Evolutionary conservation across 371 early-diverging fungal genomes (phyloP), one percentile per base, ranked within the genome.

Genomic region (Capniomyces stellatus): DNA sequence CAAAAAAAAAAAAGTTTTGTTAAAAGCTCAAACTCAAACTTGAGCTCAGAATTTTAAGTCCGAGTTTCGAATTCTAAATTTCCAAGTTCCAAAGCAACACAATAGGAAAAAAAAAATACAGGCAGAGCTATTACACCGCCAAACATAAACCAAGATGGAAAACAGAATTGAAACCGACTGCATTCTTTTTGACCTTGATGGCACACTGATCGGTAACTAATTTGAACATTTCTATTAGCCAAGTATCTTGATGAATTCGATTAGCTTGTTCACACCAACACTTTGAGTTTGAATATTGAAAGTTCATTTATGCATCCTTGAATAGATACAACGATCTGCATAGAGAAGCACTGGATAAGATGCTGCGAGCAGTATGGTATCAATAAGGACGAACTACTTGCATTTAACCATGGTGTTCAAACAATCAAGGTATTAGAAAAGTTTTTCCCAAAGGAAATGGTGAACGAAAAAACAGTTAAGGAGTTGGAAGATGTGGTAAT

Each of bases 331-430:
- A 65, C 62, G 19, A 51, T 29, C 13, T 60, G 60, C 31, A 64
- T 67, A 18, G 67, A 67, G 29, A 60, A 60, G 46, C 54, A 67
- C 29, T 67, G 67, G 67, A 54, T 61, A 27, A 2, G 8, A 44
- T 10, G 63, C 64, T 60, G 62, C 42, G 52, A 46, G 18, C 44
- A 31, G 2, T 57, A 71, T 43, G 50, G 58, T 44, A 58, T 74
- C 41, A 63, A 64, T 40, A 63, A 58, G 1, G 50, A 55, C 1
- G 51, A 48, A 1, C 57, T 74, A 2, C 54, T 72, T 29, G 53
- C 54, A 18, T 64, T 55, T 21, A 71, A 68, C 44, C 75, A 74
- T 42, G 75, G 75, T 8, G 60, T 71, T 13, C 73, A 71, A 1
- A 71, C 73, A 6, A 60, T 68, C 13, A 64, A 71, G 39, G 63